Percentiles rank a stretch among this genome's conserved stretches.
phyloP scores from a whole-genome alignment of 2,329 filamentous ascomycete genomes.

The Diaporthe citrichinensis region DNA sequence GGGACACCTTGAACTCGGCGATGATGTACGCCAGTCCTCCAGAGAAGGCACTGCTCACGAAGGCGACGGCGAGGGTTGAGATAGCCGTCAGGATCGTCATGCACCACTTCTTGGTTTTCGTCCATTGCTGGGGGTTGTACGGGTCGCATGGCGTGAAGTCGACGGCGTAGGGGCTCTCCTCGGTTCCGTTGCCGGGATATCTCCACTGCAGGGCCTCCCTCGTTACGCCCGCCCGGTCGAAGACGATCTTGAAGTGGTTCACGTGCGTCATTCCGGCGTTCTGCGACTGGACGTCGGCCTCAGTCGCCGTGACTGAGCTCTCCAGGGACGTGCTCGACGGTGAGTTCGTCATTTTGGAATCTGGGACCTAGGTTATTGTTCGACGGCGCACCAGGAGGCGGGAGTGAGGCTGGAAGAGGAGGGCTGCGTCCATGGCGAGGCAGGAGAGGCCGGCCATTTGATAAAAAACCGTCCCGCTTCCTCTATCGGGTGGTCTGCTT shows the following conservation, averaged over 20 bases:
- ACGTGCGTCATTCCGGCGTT: slow-evolving; percentile 46
- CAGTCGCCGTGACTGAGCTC: slow-evolving; percentile 53
- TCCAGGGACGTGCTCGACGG: slow-evolving; percentile 35
- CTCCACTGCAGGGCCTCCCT: slow-evolving; percentile 67
- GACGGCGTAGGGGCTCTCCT: slow-evolving; percentile 77
- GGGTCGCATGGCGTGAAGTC: slow-evolving; percentile 77
- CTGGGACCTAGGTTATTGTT: neutral
- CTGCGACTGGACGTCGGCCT: slow-evolving; percentile 59
- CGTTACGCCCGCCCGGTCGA: slow-evolving; percentile 71
- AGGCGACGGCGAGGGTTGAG: slow-evolving; percentile 77
- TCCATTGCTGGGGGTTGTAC: slow-evolving; percentile 76
- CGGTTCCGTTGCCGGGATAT: slow-evolving; percentile 74
- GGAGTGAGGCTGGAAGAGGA: neutral
- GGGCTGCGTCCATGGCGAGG: neutral
- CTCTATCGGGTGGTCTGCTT: slow-evolving; percentile 26
- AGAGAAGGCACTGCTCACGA: slow-evolving; percentile 78
- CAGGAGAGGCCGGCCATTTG: neutral
- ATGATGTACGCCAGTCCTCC: slow-evolving; percentile 70
- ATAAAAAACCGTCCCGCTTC: slow-evolving; percentile 19
- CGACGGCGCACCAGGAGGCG: slow-evolving; percentile 13
- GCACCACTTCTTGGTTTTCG: slow-evolving; percentile 72
- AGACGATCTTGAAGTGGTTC: slow-evolving; percentile 66
- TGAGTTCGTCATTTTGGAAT: slow-evolving; percentile 38
- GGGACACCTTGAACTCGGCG: slow-evolving; percentile 64
- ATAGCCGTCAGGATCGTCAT: slow-evolving; percentile 75